phyloP scores from a whole-genome alignment of 164 flowering plant genomes.

The Magnolia sinica region DNA sequence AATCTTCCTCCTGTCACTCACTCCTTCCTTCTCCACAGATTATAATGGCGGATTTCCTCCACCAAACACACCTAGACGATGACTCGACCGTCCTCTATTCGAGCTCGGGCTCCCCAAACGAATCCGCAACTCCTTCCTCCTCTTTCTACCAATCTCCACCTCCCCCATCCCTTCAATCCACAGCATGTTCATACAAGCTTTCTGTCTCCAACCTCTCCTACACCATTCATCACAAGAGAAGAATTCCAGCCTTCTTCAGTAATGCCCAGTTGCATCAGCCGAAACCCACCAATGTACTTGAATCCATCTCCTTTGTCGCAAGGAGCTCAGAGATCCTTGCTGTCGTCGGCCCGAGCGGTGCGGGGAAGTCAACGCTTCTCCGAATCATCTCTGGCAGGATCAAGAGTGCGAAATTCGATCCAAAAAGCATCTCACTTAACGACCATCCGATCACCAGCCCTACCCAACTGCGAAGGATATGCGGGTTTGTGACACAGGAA shows the following conservation, averaged over 20 bases:
- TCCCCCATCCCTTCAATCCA: constrained; percentile 24
- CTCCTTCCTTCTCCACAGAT: not conserved
- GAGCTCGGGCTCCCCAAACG: constrained; percentile 51
- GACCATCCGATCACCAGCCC: constrained; percentile 37
- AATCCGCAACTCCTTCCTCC: constrained; percentile 55
- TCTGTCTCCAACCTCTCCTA: constrained; percentile 57
- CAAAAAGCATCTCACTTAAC: constrained; percentile 45
- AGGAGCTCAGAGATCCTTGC: constrained; percentile 65
- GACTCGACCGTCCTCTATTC: constrained; percentile 59
- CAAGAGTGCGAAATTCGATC: constrained; percentile 38
- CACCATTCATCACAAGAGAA: constrained; percentile 27
- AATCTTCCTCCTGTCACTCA: not conserved
- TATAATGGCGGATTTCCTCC: constrained; percentile 45
- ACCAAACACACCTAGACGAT: constrained; percentile 36
- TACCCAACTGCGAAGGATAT: constrained; percentile 50
- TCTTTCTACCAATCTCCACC: constrained; percentile 28
- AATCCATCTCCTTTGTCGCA: constrained; percentile 68
- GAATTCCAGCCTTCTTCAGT: constrained; percentile 15
- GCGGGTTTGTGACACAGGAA: constrained; percentile 88
- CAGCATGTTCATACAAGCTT: constrained; percentile 28
- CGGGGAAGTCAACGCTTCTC: constrained; percentile 82
- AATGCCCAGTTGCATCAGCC: constrained; percentile 17
- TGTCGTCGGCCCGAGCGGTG: constrained; percentile 88
- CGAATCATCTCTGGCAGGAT: constrained; percentile 69
- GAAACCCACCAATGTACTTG: constrained; percentile 49